Conservation (phyloP, 495 filamentous ascomycete species). For the Aspergillus biplanus region DNA sequence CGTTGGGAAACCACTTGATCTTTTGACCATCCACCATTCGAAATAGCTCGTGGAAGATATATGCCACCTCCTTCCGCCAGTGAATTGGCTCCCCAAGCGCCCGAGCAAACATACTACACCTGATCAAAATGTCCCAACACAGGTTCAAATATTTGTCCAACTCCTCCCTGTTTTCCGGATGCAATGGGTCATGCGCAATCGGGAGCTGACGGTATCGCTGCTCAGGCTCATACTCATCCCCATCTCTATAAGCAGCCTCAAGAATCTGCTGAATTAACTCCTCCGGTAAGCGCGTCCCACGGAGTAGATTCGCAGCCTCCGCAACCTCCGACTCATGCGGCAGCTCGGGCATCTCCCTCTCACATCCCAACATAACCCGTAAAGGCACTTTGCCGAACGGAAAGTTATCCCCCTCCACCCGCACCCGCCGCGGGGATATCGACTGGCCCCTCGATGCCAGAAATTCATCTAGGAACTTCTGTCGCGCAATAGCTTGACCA, state of each 20-base stretch:
- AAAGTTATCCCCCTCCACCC: no score
- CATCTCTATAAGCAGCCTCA: neutral
- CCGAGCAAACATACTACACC: neutral
- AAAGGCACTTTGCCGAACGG: no score
- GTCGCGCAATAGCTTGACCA: no score
- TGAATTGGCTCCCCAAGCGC: neutral
- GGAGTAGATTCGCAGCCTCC: neutral
- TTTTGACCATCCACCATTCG: no score
- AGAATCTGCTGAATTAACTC: constrained; percentile 26
- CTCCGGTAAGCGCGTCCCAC: constrained; percentile 16
- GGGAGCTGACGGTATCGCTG: neutral
- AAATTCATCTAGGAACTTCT: no score
- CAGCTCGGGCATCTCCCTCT: no score
- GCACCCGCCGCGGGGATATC: no score
- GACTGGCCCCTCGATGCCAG: no score
- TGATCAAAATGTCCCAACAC: neutral
- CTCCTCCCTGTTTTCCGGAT: neutral
- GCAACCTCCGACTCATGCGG: no score
- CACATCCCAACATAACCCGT: no score
- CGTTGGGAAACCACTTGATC: no score
- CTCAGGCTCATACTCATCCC: neutral
- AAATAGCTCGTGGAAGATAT: neutral
- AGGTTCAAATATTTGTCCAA: neutral
- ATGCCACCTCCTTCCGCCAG: neutral
- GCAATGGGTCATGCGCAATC: neutral